Evolutionary conservation across 2,329 filamentous ascomycete species (phyloP), one percentile per base, ranked within the genome.

Genomic region (Arthrobotrys entomopaga): DNA sequence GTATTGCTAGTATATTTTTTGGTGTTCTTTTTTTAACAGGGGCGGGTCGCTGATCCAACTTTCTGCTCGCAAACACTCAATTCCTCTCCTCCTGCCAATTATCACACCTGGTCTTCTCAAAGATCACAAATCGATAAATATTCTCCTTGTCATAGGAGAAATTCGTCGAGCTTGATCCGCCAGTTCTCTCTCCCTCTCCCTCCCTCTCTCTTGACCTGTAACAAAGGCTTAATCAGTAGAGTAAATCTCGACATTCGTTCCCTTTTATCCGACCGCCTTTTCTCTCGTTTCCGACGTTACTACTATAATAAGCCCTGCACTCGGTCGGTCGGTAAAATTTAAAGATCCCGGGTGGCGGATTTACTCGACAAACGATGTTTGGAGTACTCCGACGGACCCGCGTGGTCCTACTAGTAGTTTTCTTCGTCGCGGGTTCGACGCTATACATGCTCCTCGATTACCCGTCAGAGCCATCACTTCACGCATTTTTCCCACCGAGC

Each of bases 381-480:
- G 67, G 53, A 19, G 16, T 65, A 7, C 59, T 59, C 50, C 56
- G 67, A n/a, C 59, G 67, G 19, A 64, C 60, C 24, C 53, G 67
- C 15, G 46, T 53, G 19, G 48, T 72, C 48, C 2, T 65, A 5
- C 19, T 72, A 24, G 67, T 72, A 19, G 48, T 60, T 15, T 46
- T 72, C 15, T 59, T 64, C 20, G 13, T 65, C 24, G 57, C 53
- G 10, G 59, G 52, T 20, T 54, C 67, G 16, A 59, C 56, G 7
- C 34, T 59, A 29, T 72, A 72, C 29, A 42, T 65, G 38, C 40
- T 42, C 7, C 20, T 54, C 5, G 50, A 65, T 7, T 24, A 56
- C 7, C 16, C 24, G 22, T 24, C 60, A 16, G 48, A 56, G 11
- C 19, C 26, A 16, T 38, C 67, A 6, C 40, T 72, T 15, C 15